Evolutionary conservation across 257 asterid genomes (phyloP).

Genomic region (Nicotiana benthamiana): DNA sequence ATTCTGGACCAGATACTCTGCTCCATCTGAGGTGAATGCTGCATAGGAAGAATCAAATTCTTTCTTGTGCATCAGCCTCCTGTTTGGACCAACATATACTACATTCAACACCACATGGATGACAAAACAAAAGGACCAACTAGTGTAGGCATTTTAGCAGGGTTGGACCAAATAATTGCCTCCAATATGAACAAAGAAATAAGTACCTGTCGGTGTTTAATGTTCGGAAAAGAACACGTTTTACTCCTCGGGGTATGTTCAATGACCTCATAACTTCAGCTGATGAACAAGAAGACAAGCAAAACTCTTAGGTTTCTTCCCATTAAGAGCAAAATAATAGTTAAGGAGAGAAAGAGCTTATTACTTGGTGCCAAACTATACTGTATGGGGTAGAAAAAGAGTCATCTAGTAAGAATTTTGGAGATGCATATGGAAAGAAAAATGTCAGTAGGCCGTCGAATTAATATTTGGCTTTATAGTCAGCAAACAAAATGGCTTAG

Average conservation of each 20-base stretch:
- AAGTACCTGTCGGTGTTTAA: constrained; percentile 16
- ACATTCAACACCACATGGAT: not conserved
- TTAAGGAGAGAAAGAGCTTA: not conserved
- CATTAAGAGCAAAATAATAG: not conserved
- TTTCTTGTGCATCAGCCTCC: constrained; percentile 17
- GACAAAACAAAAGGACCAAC: not conserved
- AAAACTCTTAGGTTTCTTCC: not conserved
- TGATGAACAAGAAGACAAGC: not conserved
- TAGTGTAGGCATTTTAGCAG: not conserved
- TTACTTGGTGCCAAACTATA: too few species aligned
- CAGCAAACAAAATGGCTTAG: too few species aligned
- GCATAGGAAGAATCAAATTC: constrained; percentile 11
- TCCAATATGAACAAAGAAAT: not conserved
- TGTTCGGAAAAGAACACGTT: constrained; percentile 17
- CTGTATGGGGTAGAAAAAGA: too few species aligned
- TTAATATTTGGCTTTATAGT: too few species aligned
- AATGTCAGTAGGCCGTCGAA: too few species aligned
- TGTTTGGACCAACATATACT: not conserved
- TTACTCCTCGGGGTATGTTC: constrained; percentile 16
- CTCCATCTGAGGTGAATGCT: constrained; percentile 25
- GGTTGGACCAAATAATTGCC: not conserved
- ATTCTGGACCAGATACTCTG: constrained; percentile 21
- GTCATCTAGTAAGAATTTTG: too few species aligned
- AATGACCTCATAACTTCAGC: constrained; percentile 17
- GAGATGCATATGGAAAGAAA: too few species aligned